These are phyloP conservation scores for Hypomontagnella submonticulosa DNA, from an alignment of 495 filamentous ascomycete species.

Conservation along the genomic window DNA sequence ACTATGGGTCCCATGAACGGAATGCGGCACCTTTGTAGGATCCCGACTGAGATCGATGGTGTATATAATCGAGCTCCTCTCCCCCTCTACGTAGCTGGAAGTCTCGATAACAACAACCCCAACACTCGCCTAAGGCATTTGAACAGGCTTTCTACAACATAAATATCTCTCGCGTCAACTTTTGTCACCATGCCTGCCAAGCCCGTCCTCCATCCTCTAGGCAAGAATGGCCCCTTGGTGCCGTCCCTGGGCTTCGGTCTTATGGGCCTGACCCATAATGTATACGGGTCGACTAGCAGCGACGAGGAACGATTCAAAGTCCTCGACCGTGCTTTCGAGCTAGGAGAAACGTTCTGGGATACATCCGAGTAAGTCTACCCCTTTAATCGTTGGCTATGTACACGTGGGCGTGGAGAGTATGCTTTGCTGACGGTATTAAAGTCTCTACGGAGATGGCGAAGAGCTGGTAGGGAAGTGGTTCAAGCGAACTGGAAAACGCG, in stretches of 20 bases:
- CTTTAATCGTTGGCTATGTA: not conserved
- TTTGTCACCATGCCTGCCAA: slow-evolving; percentile 42
- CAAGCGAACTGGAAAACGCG: slow-evolving; percentile 59
- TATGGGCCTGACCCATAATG: slow-evolving; percentile 57
- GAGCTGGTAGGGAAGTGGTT: slow-evolving; percentile 65
- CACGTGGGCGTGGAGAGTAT: not conserved
- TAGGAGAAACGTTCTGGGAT: slow-evolving; percentile 71
- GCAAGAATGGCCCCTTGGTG: slow-evolving; percentile 63
- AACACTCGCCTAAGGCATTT: too few species aligned
- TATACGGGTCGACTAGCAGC: slow-evolving; percentile 53
- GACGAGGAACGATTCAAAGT: slow-evolving; percentile 63
- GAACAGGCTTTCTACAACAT: too few species aligned
- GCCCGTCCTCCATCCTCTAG: slow-evolving; percentile 49
- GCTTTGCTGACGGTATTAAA: slow-evolving; percentile 13
- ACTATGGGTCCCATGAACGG: too few species aligned
- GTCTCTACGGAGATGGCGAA: slow-evolving; percentile 58
- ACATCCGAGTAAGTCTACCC: slow-evolving; percentile 46
- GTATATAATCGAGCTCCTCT: slow-evolving; percentile 1
- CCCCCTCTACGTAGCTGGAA: not conserved
- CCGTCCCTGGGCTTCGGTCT: slow-evolving; percentile 64
- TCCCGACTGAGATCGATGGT: not conserved
- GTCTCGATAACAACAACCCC: not conserved
- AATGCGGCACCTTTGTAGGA: not conserved
- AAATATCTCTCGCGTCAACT: not conserved
- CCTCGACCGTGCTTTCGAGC: slow-evolving; percentile 64